These are phyloP conservation scores for Rickenella mellea DNA, from an alignment of 768 basidiomycete species.

Conservation along the genomic window DNA sequence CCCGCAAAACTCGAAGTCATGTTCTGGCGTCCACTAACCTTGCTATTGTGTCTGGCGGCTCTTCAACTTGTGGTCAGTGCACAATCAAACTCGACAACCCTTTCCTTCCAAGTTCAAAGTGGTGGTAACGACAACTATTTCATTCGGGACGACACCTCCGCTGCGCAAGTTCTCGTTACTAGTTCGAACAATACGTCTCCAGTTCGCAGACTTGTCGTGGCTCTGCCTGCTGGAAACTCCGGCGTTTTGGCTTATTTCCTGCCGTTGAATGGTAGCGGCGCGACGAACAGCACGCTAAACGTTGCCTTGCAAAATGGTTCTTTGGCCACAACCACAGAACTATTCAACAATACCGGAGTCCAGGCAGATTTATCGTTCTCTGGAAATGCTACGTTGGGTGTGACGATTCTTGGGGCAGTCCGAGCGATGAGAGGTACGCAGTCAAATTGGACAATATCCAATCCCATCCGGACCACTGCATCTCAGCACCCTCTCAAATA, in stretches of 20 bases:
- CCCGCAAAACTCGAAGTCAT: too few species aligned
- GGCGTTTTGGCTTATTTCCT: slow-evolving; percentile 33
- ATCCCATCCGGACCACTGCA: neutral
- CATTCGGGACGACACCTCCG: slow-evolving; percentile 28
- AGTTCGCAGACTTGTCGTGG: slow-evolving; percentile 27
- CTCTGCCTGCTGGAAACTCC: slow-evolving; percentile 34
- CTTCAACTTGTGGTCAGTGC: too few species aligned
- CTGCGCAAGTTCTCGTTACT: slow-evolving; percentile 30
- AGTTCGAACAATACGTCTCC: slow-evolving; percentile 14
- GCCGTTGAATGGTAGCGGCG: slow-evolving; percentile 14
- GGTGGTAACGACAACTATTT: slow-evolving; percentile 36
- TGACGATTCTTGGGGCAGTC: slow-evolving; percentile 32
- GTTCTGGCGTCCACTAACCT: too few species aligned
- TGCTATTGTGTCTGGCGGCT: too few species aligned
- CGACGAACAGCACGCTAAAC: slow-evolving; percentile 8
- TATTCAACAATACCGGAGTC: slow-evolving; percentile 26
- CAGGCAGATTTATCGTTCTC: slow-evolving; percentile 25
- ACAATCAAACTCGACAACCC: slow-evolving; percentile 5
- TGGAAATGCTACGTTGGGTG: slow-evolving; percentile 27
- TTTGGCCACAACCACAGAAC: slow-evolving; percentile 12
- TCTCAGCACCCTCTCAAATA: neutral
- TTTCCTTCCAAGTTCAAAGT: slow-evolving; percentile 22
- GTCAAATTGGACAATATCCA: neutral
- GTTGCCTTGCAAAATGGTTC: slow-evolving; percentile 17
- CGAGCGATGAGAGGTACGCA: slow-evolving; percentile 28